Base-by-base conservation (phyloP, 352 stramenopile species). In the Blastocystis sp. region DNA sequence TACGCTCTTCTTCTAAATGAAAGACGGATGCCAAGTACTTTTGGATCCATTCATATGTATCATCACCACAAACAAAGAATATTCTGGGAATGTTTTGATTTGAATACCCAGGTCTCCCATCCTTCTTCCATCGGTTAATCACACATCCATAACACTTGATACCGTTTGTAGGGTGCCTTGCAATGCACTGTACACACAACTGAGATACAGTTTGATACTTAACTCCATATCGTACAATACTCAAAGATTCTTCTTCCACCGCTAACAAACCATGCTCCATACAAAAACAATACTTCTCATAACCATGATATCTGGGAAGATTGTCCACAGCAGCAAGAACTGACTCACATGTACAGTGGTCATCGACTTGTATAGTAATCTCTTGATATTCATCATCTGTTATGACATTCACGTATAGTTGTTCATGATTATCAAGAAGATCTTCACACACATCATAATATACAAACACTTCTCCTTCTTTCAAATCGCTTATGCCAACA, bases 381-480 rank as follows among this genome's bases (percentile, higher is more conserved):
- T 84, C 73, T 44, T 84, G 15, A 64, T 51, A 84, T 1, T 69
- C 30, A 24, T 66, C 22, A 22, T 84, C 73, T 22, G 3, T 68
- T 27, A 84, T 30, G 3, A 84, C n/a, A 30, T 84, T 84, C 51
- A 84, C 73, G 48, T 84, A 84, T 24, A 68, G 17, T 37, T 69
- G 35, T 33, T 54, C 53, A 11, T n/a, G 22, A 37, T 22, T n/a
- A 22, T 64, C 22, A 6, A 42, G 6, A 42, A 44, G 42, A 24
- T 37, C 11, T 24, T 53, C 42, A 84, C 57, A 42, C 48, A 84
- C 73, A n/a, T 84, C 73, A 44, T 68, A 84, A 35, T 68, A 68
- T 40, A 64, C 24, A 27, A 84, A 84, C 11, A 66, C 1, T 48
- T 66, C 73, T 22, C 35, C 51, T 69, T 33, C 53, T n/a, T 22